Evolutionary conservation across 345 rosid genomes (phyloP).

Genomic region (Odontarrhena argentea): DNA sequence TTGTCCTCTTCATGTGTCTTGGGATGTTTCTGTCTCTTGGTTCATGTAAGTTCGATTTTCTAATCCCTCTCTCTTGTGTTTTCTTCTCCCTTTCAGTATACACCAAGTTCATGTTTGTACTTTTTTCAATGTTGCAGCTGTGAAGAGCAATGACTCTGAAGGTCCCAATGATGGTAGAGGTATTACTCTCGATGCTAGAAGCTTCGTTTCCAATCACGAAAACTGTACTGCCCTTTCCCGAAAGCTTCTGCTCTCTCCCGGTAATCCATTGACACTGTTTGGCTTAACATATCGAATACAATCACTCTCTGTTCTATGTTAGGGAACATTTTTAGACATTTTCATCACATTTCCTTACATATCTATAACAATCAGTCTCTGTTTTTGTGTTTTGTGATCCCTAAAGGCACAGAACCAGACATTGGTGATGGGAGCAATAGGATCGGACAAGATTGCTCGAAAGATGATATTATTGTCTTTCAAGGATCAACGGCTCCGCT

Average conservation of each 20-base stretch:
- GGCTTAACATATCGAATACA: neutral
- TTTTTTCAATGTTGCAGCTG: slow-evolving; percentile 25
- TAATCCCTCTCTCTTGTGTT: neutral
- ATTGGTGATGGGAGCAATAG: slow-evolving; percentile 42
- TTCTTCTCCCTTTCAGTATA: neutral
- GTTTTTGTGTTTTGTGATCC: slow-evolving; percentile 4
- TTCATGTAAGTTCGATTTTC: slow-evolving; percentile 30
- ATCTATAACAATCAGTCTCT: neutral
- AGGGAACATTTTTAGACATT: neutral
- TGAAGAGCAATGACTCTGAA: slow-evolving; percentile 22
- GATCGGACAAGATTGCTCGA: slow-evolving; percentile 59
- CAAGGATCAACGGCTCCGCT: slow-evolving; percentile 62
- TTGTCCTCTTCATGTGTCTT: slow-evolving; percentile 28
- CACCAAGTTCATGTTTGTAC: neutral
- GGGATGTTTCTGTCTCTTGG: slow-evolving; percentile 33
- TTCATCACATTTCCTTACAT: neutral
- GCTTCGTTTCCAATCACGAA: neutral
- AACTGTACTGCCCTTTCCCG: slow-evolving; percentile 25
- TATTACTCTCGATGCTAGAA: neutral
- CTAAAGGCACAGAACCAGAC: slow-evolving; percentile 27
- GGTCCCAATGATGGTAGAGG: neutral
- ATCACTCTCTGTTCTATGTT: neutral
- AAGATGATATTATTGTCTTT: slow-evolving; percentile 57
- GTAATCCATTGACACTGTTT: slow-evolving; percentile 19
- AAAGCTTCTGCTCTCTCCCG: slow-evolving; percentile 33